Conservation (phyloP, 2,329 filamentous ascomycete genomes). For the Dothistroma septosporum region DNA sequence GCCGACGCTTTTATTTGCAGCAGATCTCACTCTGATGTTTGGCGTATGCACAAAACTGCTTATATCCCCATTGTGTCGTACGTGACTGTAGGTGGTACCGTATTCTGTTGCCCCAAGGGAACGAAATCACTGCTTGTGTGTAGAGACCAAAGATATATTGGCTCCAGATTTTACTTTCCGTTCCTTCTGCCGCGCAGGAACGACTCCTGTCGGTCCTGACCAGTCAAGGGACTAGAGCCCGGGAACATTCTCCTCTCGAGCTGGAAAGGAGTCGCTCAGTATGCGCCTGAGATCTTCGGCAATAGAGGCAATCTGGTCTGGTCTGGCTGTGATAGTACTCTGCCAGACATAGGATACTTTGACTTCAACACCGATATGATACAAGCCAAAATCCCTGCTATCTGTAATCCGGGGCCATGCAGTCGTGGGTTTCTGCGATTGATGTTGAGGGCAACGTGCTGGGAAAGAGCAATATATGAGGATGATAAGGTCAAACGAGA, state of each 20-base stretch:
- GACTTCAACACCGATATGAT: conserved; percentile 5
- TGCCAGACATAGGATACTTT: conserved; percentile 5
- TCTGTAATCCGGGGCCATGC: conserved; percentile 5
- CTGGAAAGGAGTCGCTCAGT: background rate
- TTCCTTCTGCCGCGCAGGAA: background rate
- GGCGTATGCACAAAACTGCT: background rate
- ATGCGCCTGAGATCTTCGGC: background rate
- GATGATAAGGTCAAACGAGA: conserved; percentile 2
- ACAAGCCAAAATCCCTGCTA: background rate
- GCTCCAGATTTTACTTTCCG: background rate
- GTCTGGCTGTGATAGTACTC: conserved; percentile 3
- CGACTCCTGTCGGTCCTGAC: background rate
- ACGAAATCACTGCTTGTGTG: background rate
- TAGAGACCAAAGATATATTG: conserved; percentile 1
- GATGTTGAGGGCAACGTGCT: conserved; percentile 2
- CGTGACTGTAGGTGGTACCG: background rate
- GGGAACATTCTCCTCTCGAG: background rate
- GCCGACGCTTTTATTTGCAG: background rate
- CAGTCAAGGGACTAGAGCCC: background rate
- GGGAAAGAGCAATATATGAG: background rate
- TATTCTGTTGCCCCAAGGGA: background rate
- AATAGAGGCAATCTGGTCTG: conserved; percentile 4
- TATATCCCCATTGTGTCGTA: background rate
- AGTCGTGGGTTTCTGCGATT: conserved; percentile 7
- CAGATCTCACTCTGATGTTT: background rate